Evolutionary conservation across 2,329 filamentous ascomycete genomes (phyloP).

Genomic region (Periconia sp.): DNA sequence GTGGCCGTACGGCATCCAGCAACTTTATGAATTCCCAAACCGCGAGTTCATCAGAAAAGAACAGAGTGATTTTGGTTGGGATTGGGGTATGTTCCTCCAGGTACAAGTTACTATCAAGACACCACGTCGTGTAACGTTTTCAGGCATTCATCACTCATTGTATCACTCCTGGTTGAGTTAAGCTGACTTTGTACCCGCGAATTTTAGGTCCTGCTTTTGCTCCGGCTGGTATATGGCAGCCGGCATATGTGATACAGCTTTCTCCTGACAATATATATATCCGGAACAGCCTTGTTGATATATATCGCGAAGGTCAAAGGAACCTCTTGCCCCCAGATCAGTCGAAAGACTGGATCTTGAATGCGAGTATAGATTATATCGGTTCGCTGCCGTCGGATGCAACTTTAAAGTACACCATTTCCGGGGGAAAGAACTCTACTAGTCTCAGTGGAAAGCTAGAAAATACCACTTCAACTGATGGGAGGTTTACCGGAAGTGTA

Average conservation of each 20-base stretch:
- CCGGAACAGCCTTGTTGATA: conserved; percentile 59
- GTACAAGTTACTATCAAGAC: too few relatives aligned
- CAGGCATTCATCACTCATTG: too few relatives aligned
- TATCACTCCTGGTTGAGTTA: too few relatives aligned
- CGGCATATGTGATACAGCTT: conserved; percentile 59
- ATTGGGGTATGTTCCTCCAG: too few relatives aligned
- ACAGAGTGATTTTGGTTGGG: conserved; percentile 65
- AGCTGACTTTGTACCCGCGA: too few relatives aligned
- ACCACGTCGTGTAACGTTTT: too few relatives aligned
- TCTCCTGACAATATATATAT: conserved; percentile 48
- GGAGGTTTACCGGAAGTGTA: conserved; percentile 53
- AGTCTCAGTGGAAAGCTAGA: conserved; percentile 43
- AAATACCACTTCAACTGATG: conserved; percentile 44
- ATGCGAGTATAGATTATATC: conserved; percentile 61
- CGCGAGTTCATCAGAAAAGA: conserved; percentile 62
- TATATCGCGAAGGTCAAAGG: conserved; percentile 60
- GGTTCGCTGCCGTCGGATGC: conserved; percentile 51
- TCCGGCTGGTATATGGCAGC: conserved; percentile 65
- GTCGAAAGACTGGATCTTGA: conserved; percentile 60
- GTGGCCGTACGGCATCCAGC: conserved; percentile 55
- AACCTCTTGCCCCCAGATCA: conserved; percentile 62
- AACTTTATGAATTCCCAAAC: conserved; percentile 55
- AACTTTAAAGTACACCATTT: conserved; percentile 51
- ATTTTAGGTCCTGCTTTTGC: conserved; percentile 61
- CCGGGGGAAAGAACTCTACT: conserved; percentile 45